A percentile compares a stretch with the other conserved stretches of the same genome.
Conservation (phyloP, 108 stramenopile species). For the Pseudonitzschia multiseries region DNA sequence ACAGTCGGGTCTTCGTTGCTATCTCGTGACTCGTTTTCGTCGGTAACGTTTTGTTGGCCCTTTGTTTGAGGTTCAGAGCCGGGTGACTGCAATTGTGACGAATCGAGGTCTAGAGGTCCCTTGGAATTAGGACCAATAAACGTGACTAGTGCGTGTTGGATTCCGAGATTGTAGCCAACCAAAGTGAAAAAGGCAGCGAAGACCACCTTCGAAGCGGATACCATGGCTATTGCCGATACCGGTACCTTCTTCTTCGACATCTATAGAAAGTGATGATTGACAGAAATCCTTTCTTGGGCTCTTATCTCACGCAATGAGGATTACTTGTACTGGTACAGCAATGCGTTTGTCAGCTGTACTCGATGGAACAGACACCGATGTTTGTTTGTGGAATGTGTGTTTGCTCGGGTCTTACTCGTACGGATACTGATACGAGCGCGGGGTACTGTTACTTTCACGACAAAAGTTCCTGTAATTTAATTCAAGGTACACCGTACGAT, state of each 20-base stretch:
- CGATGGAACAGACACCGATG: too few relatives aligned
- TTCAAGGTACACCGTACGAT: too few relatives aligned
- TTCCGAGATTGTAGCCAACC: neutral
- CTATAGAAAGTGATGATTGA: too few relatives aligned
- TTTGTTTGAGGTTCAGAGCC: neutral
- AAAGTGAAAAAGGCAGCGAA: neutral
- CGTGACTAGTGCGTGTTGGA: neutral
- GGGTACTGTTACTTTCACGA: too few relatives aligned
- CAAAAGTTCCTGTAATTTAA: too few relatives aligned
- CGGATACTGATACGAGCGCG: too few relatives aligned
- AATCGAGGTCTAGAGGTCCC: neutral
- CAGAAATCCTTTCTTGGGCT: too few relatives aligned
- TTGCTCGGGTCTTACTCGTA: too few relatives aligned
- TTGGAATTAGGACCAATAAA: neutral
- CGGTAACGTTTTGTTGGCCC: neutral
- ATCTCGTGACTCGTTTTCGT: neutral
- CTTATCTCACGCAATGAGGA: too few relatives aligned
- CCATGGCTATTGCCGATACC: neutral
- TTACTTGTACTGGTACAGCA: too few relatives aligned
- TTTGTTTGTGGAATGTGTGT: too few relatives aligned
- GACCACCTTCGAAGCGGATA: neutral
- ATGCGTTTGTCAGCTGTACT: too few relatives aligned
- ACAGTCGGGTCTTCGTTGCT: neutral
- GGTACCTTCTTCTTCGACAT: neutral
- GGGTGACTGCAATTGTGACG: neutral